Evolutionary conservation across 768 basidiomycete species (phyloP).

Genomic region (Gautieria morchelliformis): DNA sequence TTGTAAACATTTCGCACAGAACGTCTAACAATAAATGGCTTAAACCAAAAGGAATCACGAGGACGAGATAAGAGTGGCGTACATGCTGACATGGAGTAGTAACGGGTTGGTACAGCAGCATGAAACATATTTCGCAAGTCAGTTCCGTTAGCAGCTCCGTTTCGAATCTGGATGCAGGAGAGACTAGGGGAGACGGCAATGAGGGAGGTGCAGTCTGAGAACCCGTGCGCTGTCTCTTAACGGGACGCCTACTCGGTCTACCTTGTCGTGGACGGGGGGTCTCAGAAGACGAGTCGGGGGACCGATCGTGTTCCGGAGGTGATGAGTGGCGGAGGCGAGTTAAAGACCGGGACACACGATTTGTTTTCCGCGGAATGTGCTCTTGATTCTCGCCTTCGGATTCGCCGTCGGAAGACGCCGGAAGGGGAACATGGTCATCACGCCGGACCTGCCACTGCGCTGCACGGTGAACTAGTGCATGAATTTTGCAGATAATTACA

Average conservation of each 20-base stretch:
- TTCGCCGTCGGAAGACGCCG: slow-evolving; percentile 21
- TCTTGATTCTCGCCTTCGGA: slow-evolving; percentile 22
- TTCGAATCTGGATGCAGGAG: slow-evolving; percentile 28
- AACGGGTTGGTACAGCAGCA: slow-evolving; percentile 72
- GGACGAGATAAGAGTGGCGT: slow-evolving; percentile 20
- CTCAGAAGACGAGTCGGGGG: background rate
- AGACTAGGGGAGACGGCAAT: background rate
- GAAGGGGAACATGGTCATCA: slow-evolving; percentile 15
- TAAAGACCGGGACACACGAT: background rate
- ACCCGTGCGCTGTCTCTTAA: background rate
- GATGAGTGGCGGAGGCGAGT: background rate
- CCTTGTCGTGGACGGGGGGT: background rate
- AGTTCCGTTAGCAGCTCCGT: slow-evolving; percentile 62
- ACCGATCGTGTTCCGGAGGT: background rate
- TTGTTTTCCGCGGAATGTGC: background rate
- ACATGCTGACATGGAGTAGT: slow-evolving; percentile 96
- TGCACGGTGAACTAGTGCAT: slow-evolving; percentile 31
- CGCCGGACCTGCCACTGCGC: slow-evolving; percentile 8
- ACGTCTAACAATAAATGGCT: slow-evolving; percentile 47
- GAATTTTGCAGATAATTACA: slow-evolving; percentile 48
- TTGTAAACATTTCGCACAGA: slow-evolving; percentile 82
- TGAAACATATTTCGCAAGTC: slow-evolving; percentile 87
- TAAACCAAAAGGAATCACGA: background rate
- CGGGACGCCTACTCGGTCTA: background rate
- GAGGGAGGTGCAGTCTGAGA: background rate